Evolutionary conservation across 805 yeast genomes (phyloP).

Genomic region (Kuraishia piskuri): DNA sequence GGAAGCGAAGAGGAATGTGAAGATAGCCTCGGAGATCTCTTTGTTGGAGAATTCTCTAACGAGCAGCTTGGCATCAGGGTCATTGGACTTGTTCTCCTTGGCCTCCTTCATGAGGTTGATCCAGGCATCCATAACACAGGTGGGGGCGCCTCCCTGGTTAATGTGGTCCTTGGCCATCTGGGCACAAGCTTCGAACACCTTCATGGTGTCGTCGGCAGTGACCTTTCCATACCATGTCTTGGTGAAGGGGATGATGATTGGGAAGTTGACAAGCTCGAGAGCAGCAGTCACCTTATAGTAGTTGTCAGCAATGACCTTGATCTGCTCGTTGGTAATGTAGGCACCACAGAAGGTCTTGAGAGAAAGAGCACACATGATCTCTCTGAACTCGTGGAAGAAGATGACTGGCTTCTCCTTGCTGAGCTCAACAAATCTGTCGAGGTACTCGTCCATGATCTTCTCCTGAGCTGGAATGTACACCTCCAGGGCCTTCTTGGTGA

Average conservation of each 20-base stretch:
- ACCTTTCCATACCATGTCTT: constrained; percentile 97
- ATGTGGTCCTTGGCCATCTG: constrained; percentile 77
- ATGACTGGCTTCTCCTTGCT: constrained; percentile 56
- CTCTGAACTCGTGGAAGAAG: constrained; percentile 92
- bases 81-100: constrained; percentile 35
- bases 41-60: constrained; percentile 80
- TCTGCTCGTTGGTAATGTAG: constrained; percentile 87
- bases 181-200: constrained; percentile 82
- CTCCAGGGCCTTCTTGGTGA: constrained; percentile 76
- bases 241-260: constrained; percentile 90
- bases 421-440: constrained; percentile 51
- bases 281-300: constrained; percentile 93
- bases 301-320: constrained; percentile 82
- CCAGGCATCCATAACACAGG: constrained; percentile 96
- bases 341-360: constrained; percentile 93
- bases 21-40: constrained; percentile 93
- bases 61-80: constrained; percentile 45
- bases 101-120: constrained; percentile 76
- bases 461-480: constrained; percentile 83
- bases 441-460: constrained; percentile 72
- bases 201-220: constrained; percentile 92
- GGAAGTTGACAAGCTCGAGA: constrained; percentile 94
- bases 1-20: constrained; percentile 94
- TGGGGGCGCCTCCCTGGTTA: constrained; percentile 66
- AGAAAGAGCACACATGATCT: constrained; percentile 90